Evolutionary conservation across 208 protist genomes (phyloP), one percentile per base, ranked within the genome.

Genomic region (Wallacemonas rigidus): DNA sequence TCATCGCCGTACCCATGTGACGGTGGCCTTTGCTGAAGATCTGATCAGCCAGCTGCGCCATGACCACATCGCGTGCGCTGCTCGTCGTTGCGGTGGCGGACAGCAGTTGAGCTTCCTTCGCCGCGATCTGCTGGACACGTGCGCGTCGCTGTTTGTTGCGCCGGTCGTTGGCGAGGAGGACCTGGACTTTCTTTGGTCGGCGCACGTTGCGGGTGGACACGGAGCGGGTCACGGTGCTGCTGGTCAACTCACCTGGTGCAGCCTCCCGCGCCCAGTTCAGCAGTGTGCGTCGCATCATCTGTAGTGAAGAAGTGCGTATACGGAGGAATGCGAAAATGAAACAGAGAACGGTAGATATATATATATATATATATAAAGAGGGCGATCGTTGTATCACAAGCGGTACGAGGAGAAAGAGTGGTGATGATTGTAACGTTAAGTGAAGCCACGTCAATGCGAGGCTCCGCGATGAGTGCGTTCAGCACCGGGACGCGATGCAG

Each of bases 21-120:
- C 75, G 75, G 68, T 94, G 89, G 2, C 92, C 92, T 65, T 86
- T 84, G 65, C 84, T 83, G 67, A 96, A 96, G 26, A 96, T 92
- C 54, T 91, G 84, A 75, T 96, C 87, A 0, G 92, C 88, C 3
- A 96, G 68, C 57, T 94, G 87, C 0, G 83, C 85, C 68, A 94
- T 77, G 12, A 93, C 56, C 12, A 94, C 55, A 72, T 96, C 89
- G 3, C 92, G 83, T n/a, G 82, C 89, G 56, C 82, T 87, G 9
- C 82, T 79, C 39, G 75, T 79, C 11, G 64, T 68, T 5, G 77
- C 73, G 2, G 86, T 55, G 1, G 86, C 55, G 47, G 75, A 74
- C 43, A 82, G 70, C 8, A 92, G 65, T 26, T 81, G 77, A 7
- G 72, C 81, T 43, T 75, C 77, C 56, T 90, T 92, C 9, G 72